Evolutionary conservation across 2,329 filamentous ascomycete genomes (phyloP), one percentile per base, ranked within the genome.

Genomic region (Xylaria sp.): DNA sequence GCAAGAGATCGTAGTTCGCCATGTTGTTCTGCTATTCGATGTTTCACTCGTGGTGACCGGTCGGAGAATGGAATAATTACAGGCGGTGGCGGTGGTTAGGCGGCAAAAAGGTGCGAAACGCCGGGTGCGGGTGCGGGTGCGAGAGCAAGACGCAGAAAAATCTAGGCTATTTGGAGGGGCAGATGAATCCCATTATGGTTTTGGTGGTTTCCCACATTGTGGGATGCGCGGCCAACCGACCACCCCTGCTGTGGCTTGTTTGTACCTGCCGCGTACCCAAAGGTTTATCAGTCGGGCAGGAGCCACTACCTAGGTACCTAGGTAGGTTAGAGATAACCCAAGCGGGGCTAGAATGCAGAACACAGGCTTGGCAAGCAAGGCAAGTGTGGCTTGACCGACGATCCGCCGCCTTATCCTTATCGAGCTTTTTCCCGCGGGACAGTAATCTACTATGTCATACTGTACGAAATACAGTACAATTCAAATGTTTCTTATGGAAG

Each of bases 1-100:
- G 93, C 77, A 98, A 89, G 73, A 98, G 89, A 81, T 91, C 92
- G 84, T 93, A 89, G 81, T 90, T 89, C 78, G 88, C 89, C 82
- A 91, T 86, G 79, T 88, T 87, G 73, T 75, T 78, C 28, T n/a
- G 52, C 25, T 37, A 9, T 10, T 55, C 75, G 61, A 78, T 77
- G 70, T 76, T 78, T 65, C 23, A 61, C 25, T 66, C 59, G 37
- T 51, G 25, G 50, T 51, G 34, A 62, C 62, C 58, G 60, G 37
- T 58, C 31, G 48, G 52, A 62, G 25, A n/a, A 9, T 52, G 44
- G 20, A 15, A 56, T n/a, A 25, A 56, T 8, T 51, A 15, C 50
- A 13, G 51, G 1, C 37, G 51, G 4, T 50, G 52, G 67, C 66
- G 51, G 50, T 39, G n/a, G 57, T 60, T 39, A n/a, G n/a, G 52